phyloP scores from a whole-genome alignment of 495 filamentous ascomycete genomes.

The Chaetomium tenue region DNA sequence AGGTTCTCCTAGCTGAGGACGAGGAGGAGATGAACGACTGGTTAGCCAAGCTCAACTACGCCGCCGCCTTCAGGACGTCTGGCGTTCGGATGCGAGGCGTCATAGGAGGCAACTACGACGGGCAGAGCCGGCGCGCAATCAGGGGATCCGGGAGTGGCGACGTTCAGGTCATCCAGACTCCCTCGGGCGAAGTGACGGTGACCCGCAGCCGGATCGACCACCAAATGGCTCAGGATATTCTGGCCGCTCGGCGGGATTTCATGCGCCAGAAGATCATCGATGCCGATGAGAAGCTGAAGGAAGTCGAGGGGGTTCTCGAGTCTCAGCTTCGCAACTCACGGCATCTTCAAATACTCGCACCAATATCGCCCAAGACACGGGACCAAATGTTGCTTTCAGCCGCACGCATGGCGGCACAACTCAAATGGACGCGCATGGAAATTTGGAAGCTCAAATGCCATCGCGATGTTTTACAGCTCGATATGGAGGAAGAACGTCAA shows the following conservation, averaged over 20 bases:
- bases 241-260: conserved; percentile 72
- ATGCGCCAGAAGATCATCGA: conserved; percentile 82
- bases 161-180: conserved; percentile 61
- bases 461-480: conserved; percentile 78
- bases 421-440: conserved; percentile 90
- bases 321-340: conserved; percentile 84
- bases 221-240: conserved; percentile 78
- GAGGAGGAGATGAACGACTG: conserved; percentile 95
- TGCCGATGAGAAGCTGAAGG: conserved; percentile 73
- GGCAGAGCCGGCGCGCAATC: conserved; percentile 70
- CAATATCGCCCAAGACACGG: conserved; percentile 79
- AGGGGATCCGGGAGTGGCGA: conserved; percentile 60
- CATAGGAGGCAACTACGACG: conserved; percentile 81
- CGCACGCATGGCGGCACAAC: conserved; percentile 77
- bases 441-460: conserved; percentile 92
- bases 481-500: conserved; percentile 73
- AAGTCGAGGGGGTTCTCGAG: conserved; percentile 74
- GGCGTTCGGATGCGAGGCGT: conserved; percentile 89
- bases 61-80: conserved; percentile 85
- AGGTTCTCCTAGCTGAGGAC: conserved; percentile 83
- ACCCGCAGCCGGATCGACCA: conserved; percentile 67
- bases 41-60: conserved; percentile 95
- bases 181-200: conserved; percentile 67
- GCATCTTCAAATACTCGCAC: conserved; percentile 84
- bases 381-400: conserved; percentile 84